phyloP scores from a whole-genome alignment of 768 basidiomycete genomes.

The Pulveroboletus sp. region DNA sequence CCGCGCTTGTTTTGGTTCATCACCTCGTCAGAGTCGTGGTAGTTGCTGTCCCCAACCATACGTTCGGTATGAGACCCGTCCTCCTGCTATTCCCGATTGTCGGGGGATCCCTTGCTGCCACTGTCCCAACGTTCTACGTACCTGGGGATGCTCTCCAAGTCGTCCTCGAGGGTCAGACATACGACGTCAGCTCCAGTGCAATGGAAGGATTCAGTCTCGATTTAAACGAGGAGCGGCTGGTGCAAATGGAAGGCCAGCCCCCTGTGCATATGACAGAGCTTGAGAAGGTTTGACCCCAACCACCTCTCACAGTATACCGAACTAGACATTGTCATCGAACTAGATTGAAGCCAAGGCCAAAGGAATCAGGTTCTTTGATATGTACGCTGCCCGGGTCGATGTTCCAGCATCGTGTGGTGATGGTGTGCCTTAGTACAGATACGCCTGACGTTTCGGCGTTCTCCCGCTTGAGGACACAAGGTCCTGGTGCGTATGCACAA shows the following conservation, averaged over 20 bases:
- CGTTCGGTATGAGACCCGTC: constrained; percentile 7
- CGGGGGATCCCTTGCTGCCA: constrained; percentile 19
- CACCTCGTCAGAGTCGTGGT: too few relatives aligned
- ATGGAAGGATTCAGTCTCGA: constrained; percentile 61
- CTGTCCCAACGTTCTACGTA: constrained; percentile 6
- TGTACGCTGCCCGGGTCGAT: constrained; percentile 43
- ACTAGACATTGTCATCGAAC: background rate
- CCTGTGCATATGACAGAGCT: constrained; percentile 83
- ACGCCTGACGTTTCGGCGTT: constrained; percentile 53
- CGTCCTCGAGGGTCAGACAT: constrained; percentile 24
- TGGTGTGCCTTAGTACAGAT: constrained; percentile 55
- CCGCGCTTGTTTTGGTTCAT: too few relatives aligned
- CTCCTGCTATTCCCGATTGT: constrained; percentile 17
- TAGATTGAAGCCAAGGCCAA: constrained; percentile 75
- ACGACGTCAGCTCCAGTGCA: constrained; percentile 16
- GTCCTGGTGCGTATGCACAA: constrained; percentile 33
- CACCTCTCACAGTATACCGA: background rate
- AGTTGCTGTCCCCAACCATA: too few relatives aligned
- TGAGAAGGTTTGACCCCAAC: constrained; percentile 59
- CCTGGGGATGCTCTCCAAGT: constrained; percentile 16
- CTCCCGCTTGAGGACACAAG: constrained; percentile 33
- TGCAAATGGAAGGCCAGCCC: constrained; percentile 64
- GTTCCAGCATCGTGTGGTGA: background rate
- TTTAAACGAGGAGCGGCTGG: constrained; percentile 64
- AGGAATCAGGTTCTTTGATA: constrained; percentile 82